These are phyloP conservation scores for Teratosphaeria destructans DNA, from an alignment of 2,329 filamentous ascomycete species.

Conservation along the genomic window DNA sequence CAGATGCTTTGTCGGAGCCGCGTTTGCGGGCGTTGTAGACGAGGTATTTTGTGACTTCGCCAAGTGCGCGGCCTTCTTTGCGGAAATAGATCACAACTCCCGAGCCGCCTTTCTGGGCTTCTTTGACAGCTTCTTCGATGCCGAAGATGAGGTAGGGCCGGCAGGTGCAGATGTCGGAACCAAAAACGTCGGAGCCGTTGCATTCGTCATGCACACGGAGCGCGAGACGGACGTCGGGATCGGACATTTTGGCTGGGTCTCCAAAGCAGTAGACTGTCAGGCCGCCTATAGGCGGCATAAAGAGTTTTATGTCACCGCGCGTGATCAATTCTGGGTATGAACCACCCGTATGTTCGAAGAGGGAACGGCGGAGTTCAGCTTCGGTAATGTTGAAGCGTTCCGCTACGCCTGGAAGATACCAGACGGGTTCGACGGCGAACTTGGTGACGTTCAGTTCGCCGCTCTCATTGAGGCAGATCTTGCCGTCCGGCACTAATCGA, in stretches of 20 bases:
- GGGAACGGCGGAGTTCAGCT: constrained; percentile 67
- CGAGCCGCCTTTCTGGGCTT: constrained; percentile 86
- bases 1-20: constrained; percentile 66
- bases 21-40: constrained; percentile 78
- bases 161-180: constrained; percentile 95
- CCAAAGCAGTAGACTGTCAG: constrained; percentile 96
- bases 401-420: constrained; percentile 53
- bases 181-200: constrained; percentile 95
- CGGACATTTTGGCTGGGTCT: constrained; percentile 85
- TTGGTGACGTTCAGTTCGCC: constrained; percentile 93
- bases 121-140: constrained; percentile 93
- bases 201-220: constrained; percentile 82
- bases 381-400: constrained; percentile 95
- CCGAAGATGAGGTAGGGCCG: constrained; percentile 92
- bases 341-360: constrained; percentile 93
- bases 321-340: constrained; percentile 97
- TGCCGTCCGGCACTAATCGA: constrained; percentile 68
- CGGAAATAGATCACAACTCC: constrained; percentile 98
- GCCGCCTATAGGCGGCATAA: constrained; percentile 89
- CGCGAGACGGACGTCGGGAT: constrained; percentile 69
- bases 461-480: constrained; percentile 73
- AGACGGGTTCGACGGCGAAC: constrained; percentile 86
- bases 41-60: constrained; percentile 83
- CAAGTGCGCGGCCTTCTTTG: constrained; percentile 88
- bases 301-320: constrained; percentile 85